Conservation (phyloP, 108 stramenopile genomes). For the Nitzschia sp. region DNA sequence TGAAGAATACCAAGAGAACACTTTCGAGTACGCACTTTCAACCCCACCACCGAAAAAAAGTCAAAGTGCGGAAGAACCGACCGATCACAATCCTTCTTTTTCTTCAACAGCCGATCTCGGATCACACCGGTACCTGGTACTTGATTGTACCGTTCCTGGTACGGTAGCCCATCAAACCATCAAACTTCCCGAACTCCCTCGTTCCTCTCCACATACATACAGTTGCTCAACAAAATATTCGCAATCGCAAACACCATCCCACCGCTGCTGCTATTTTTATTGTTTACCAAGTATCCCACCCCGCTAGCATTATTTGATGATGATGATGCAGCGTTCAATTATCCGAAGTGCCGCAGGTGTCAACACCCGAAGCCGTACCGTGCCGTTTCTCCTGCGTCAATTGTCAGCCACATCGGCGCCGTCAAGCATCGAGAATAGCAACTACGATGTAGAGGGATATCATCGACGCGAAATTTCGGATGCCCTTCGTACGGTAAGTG, state of each 20-base stretch:
- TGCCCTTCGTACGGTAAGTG: neutral
- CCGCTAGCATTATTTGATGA: neutral
- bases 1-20: neutral
- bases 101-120: neutral
- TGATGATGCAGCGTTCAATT: neutral
- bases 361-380: neutral
- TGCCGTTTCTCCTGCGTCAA: neutral
- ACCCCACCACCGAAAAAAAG: too few relatives aligned
- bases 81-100: neutral
- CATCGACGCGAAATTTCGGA: slow-evolving; percentile 1
- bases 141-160: neutral
- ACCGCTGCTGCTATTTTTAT: too few relatives aligned
- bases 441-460: neutral
- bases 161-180: neutral
- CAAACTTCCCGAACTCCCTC: neutral
- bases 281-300: too few relatives aligned
- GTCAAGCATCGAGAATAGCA: neutral
- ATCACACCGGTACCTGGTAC: neutral
- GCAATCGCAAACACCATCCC: neutral
- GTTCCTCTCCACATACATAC: neutral
- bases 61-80: neutral
- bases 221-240: neutral
- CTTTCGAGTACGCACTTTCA: neutral
- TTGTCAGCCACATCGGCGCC: neutral
- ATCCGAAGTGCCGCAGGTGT: neutral